These are phyloP conservation scores for Parachaetomium inaequale DNA, from an alignment of 495 filamentous ascomycete genomes.

Conservation along the genomic window DNA sequence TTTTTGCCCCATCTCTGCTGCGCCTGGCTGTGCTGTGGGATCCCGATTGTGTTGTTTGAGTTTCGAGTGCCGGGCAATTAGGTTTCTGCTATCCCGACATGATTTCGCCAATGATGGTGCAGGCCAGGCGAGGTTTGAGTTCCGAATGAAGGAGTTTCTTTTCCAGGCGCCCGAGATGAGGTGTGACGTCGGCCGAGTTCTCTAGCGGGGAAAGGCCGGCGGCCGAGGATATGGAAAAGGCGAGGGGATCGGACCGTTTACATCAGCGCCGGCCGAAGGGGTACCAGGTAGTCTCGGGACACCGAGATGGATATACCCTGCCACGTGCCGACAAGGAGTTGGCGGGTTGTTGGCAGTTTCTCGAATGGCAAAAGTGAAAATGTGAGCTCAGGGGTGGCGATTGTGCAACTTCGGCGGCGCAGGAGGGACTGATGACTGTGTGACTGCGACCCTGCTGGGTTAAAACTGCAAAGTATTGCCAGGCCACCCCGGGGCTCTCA, in stretches of 20 bases:
- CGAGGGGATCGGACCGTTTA: conserved; percentile 3
- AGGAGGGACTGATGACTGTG: no score
- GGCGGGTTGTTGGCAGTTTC: no score
- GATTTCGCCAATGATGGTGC: not conserved
- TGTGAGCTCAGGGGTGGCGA: no score
- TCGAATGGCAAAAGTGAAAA: no score
- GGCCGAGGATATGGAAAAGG: not conserved
- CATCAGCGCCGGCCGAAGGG: not conserved
- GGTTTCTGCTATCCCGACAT: not conserved
- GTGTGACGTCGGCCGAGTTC: conserved; percentile 9
- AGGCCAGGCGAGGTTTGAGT: not conserved
- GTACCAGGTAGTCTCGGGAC: not conserved
- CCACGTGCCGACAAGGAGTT: conserved; percentile 14
- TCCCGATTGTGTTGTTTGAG: not conserved
- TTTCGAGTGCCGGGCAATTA: not conserved
- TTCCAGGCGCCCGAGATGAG: not conserved
- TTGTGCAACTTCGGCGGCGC: no score
- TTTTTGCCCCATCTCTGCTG: conserved; percentile 23
- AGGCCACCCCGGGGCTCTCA: not conserved
- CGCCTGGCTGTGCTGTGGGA: not conserved
- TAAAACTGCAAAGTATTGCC: not conserved
- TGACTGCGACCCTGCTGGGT: no score
- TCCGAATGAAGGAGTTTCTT: not conserved
- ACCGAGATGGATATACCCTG: conserved; percentile 1
- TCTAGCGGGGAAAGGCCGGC: not conserved